A percentile compares a stretch with the other conserved stretches of the same genome.
These are phyloP conservation scores for Xerocomellus dryophilus DNA, from an alignment of 768 basidiomycete genomes.

Conservation along the genomic window DNA sequence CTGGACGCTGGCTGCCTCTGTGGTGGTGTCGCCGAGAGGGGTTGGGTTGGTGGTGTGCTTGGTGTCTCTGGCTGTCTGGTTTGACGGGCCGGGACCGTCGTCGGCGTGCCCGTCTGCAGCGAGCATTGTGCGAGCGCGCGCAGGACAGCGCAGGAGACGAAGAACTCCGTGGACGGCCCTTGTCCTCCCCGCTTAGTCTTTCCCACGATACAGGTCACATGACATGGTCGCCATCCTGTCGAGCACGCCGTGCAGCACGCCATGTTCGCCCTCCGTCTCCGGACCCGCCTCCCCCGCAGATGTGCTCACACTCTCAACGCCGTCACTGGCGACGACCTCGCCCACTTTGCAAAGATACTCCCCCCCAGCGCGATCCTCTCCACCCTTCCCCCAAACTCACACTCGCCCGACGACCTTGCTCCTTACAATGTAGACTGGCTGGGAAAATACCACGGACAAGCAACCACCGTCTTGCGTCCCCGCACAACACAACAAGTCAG, in stretches of 20 bases:
- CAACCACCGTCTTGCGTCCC: constrained; percentile 85
- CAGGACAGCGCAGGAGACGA: constrained; percentile 5
- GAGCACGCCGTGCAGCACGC: too few species aligned
- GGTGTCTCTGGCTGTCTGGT: not conserved
- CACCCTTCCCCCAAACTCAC: constrained; percentile 51
- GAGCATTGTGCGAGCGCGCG: not conserved
- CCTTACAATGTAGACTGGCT: constrained; percentile 93
- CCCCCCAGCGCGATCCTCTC: constrained; percentile 63
- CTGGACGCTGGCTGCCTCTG: constrained; percentile 55
- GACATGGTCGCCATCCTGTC: not conserved
- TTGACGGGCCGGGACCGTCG: constrained; percentile 1
- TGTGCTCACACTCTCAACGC: constrained; percentile 39
- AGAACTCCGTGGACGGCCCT: not conserved
- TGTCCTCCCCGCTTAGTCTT: not conserved
- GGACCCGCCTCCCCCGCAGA: not conserved
- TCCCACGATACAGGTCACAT: constrained; percentile 19
- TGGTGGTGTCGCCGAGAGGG: constrained; percentile 39
- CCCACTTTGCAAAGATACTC: constrained; percentile 65
- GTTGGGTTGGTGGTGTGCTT: not conserved
- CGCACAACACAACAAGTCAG: constrained; percentile 86
- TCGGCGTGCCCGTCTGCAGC: not conserved
- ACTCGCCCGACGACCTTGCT: constrained; percentile 61
- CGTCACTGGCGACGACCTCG: constrained; percentile 56
- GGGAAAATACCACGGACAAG: constrained; percentile 86
- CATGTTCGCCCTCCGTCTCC: constrained; percentile 11